Base-by-base conservation (phyloP, 768 basidiomycete genomes). In the Russula vinacea region DNA sequence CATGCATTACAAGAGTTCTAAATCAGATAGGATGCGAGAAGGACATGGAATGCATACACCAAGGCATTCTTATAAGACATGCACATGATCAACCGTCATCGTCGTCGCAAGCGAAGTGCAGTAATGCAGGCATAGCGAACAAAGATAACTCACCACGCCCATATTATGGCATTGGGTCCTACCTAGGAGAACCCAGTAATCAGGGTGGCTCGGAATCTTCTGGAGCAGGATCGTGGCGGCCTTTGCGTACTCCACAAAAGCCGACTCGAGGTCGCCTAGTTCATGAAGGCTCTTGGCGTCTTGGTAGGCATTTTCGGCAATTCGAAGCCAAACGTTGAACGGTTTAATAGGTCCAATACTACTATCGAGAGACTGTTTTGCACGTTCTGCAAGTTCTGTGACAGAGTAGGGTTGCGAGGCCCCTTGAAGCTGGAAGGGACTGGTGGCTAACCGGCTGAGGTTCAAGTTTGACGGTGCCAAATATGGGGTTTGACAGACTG, bases 161-260 rank as follows among this genome's bases (percentile, higher is more conserved):
- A 92, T 79, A 73, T 90, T 89, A 56, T 83, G 76, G 58, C 85
- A 80, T 70, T 92, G 90, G 11, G 78, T 76, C 9, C 75, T 59
- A 51, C 72, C 85, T 69, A 92, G 73, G 51, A 84, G 72, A 1
- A 76, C 76, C 44, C 79, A 69, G 71, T 87, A 92, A 51, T 90
- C 85, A 60, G 79, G 77, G 75, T 92, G 90, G 1, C 77, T 76
- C 0, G 90, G 90, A 22, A 93, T 76, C 67, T 83, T 86, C 76
- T 93, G 89, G 16, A 90, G 81, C 29, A 90, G 87, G 62, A 92
- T 76, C 1, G 88, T 90, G 0, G 89, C 89, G 10, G 90, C 88
- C 64, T 79, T 83, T 3, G 89, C 89, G 56, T 82, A 84, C 66
- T 84, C 79, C 17, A 92, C 78, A 73, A 91, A 92, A 1, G 86